Conservation (phyloP, 2,329 filamentous ascomycete species). For the Penicillium crustosum region DNA sequence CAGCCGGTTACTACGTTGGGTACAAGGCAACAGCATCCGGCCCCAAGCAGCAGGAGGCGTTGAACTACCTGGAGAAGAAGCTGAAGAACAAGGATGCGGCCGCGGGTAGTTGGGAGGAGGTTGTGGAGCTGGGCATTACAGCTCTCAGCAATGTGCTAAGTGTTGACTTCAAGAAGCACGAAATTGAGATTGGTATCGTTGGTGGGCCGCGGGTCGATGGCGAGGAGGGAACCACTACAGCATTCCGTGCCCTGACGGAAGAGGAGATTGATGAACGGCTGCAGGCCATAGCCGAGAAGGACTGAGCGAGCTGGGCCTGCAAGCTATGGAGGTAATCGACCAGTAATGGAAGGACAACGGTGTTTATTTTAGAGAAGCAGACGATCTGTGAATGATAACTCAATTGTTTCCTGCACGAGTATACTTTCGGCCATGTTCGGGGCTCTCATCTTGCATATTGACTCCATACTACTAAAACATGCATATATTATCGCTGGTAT, state of each 20-base stretch:
- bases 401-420: conserved; percentile 15
- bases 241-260: conserved; percentile 87
- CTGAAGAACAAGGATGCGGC: conserved; percentile 98
- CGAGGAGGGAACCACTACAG: conserved; percentile 73
- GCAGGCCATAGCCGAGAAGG: conserved; percentile 98
- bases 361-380: conserved; percentile 15
- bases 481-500: neutral
- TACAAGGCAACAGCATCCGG: conserved; percentile 98
- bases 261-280: conserved; percentile 98
- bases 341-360: conserved; percentile 4
- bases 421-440: conserved; percentile 17
- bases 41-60: conserved; percentile 96
- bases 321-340: conserved; percentile 23
- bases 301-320: conserved; percentile 56
- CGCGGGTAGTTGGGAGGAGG: conserved; percentile 91
- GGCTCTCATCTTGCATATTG: neutral
- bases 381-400: conserved; percentile 24
- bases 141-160: conserved; percentile 94
- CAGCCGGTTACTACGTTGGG: conserved; percentile 94
- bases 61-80: conserved; percentile 99
- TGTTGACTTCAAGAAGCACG: conserved; percentile 99
- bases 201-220: conserved; percentile 82
- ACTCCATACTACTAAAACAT: neutral
- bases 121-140: conserved; percentile 94
- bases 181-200: conserved; percentile 97